Base-by-base conservation (phyloP, 2,329 filamentous ascomycete species). In the Cladophialophora bantiana region DNA sequence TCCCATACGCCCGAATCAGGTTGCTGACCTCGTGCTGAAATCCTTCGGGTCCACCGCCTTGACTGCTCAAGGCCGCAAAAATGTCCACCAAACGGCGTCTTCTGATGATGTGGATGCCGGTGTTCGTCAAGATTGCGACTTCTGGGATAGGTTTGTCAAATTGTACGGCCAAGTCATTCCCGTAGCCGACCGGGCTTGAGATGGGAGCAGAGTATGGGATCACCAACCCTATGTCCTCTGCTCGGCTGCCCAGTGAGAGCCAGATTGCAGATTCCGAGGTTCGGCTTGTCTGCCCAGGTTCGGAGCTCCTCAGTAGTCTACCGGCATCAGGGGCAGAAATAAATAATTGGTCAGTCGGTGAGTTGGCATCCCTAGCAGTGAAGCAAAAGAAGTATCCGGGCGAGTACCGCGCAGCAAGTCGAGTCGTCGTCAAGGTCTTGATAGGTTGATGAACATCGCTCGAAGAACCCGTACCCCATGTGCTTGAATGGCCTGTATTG, bases 131-230 rank as follows among this genome's bases (percentile, higher is more conserved):
- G 55, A 99, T 88, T 0, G 94, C 95, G 70, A 98, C 89, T 75
- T 99, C 94, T 59, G 90, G 88, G 0, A 90, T 86, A 0, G 89
- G 83, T 67, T 91, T 85, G 74, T 99, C 95, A 73, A 95, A 99
- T 73, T 99, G 96, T n/a, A 96, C 90, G 1, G 95, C 93, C 64
- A 98, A 83, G 79, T 99, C 95, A 73, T 99, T 99, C 10, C 94
- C 94, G 74, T 97, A 98, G 0, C 94, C 94, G 26, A 88, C 76
- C 0, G 92, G 91, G 32, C 87, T 86, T 10, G 80, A 81, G 0
- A 88, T 85, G 9, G 91, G 90, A 15, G 88, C 85, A 72, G 93
- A 94, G 0, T 91, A 87, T 57, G 86, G 85, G 0, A 90, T 92
- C 34, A 93, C 87, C 12, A 93, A 80, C 1, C 93, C 93, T 64